phyloP scores from a whole-genome alignment of 352 stramenopile genomes.

The Phytopythium aichiense region DNA sequence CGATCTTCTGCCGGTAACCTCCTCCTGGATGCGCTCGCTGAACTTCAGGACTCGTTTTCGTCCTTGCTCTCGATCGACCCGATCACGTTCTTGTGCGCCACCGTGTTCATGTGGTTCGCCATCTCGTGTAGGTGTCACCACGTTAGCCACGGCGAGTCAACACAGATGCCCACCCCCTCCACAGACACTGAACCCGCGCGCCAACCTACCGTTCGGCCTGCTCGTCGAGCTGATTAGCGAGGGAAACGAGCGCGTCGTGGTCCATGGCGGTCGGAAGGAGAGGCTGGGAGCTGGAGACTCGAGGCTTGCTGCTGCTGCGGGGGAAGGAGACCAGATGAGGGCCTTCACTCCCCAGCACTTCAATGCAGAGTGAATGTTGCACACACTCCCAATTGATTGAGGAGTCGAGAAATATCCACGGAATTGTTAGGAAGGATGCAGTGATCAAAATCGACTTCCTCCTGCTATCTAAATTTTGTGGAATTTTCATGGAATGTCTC shows the following conservation, averaged over 20 bases:
- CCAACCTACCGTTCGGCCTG: constrained; percentile 76
- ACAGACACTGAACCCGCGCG: no score
- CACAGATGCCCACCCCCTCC: no score
- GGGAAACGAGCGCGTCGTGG: constrained; percentile 74
- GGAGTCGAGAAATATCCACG: no score
- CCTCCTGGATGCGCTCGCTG: constrained; percentile 81
- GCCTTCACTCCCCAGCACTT: no score
- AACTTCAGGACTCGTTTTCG: constrained; percentile 90
- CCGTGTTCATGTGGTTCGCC: constrained; percentile 98
- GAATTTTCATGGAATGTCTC: no score
- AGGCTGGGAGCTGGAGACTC: neutral
- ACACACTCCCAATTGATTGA: no score
- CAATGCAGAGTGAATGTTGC: no score
- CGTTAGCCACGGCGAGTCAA: neutral
- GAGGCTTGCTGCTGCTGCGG: neutral
- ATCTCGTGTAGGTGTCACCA: constrained; percentile 87
- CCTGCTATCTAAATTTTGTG: no score
- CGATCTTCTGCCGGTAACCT: constrained; percentile 98
- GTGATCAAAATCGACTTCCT: no score
- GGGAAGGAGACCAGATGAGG: neutral
- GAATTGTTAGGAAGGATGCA: no score
- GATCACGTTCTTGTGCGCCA: constrained; percentile 99
- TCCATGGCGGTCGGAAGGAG: constrained; percentile 40
- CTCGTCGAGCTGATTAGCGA: constrained; percentile 80
- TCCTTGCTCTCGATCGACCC: constrained; percentile 98